Conservation (phyloP, 202 grass and related monocot species). For the Saccharum hybrid region DNA sequence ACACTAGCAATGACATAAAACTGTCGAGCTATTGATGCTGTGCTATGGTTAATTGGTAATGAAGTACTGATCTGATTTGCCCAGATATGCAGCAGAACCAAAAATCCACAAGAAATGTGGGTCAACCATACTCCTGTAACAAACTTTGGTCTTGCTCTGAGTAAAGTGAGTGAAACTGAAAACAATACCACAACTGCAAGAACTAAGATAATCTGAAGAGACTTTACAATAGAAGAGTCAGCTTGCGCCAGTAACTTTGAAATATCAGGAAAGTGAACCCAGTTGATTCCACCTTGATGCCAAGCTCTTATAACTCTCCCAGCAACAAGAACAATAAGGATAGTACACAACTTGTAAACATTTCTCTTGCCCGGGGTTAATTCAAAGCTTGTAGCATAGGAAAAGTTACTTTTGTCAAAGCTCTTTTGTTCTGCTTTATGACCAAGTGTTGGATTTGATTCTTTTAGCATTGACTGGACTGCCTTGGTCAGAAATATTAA, state of each 20-base stretch:
- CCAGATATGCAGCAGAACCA: conserved; percentile 78
- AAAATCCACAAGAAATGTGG: conserved; percentile 55
- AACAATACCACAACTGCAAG: conserved; percentile 53
- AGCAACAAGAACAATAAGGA: conserved; percentile 70
- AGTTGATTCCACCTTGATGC: conserved; percentile 97
- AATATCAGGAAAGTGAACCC: conserved; percentile 89
- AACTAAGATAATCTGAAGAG: conserved; percentile 71
- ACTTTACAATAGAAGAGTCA: conserved; percentile 61
- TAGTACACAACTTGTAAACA: conserved; percentile 49
- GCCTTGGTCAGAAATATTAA: conserved; percentile 78
- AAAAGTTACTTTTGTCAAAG: conserved; percentile 27
- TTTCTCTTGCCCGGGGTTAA: conserved; percentile 23
- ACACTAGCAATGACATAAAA: conserved; percentile 58
- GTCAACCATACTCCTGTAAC: conserved; percentile 56
- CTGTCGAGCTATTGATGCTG: conserved; percentile 66
- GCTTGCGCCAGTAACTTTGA: conserved; percentile 72
- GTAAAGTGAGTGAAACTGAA: conserved; percentile 55
- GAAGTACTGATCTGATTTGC: conserved; percentile 49
- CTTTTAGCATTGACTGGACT: conserved; percentile 56
- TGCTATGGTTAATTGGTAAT: conserved; percentile 47
- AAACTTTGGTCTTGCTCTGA: conserved; percentile 44
- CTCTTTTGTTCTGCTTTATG: conserved; percentile 32
- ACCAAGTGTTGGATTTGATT: conserved; percentile 44
- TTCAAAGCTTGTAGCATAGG: conserved; percentile 35
- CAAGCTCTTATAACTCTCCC: conserved; percentile 93